Evolutionary conservation across 148 eudicot genomes (phyloP).

Genomic region (Heliamphora exappendiculata): DNA sequence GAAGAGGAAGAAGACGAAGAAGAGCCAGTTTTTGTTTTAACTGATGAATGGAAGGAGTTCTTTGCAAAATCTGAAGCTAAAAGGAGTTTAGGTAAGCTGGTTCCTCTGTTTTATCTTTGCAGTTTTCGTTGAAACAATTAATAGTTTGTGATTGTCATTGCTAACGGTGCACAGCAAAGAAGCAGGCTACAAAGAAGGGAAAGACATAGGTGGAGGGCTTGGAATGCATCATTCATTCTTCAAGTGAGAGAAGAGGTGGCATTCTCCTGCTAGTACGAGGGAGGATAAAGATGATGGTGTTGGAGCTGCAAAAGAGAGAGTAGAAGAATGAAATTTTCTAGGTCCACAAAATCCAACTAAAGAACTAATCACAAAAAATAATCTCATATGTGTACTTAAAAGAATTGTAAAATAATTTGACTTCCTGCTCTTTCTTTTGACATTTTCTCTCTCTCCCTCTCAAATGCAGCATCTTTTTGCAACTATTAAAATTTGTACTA

Average conservation of each 20-base stretch:
- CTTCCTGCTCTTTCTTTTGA: too few species aligned
- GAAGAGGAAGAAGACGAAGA: conserved; percentile 50
- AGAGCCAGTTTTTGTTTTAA: conserved; percentile 60
- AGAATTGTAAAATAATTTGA: too few species aligned
- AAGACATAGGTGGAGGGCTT: conserved; percentile 9
- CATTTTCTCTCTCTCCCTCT: too few species aligned
- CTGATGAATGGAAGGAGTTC: conserved; percentile 89
- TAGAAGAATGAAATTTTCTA: neutral
- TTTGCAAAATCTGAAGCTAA: conserved; percentile 84
- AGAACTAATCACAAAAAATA: too few species aligned
- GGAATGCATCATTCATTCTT: conserved; percentile 2
- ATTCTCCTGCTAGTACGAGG: neutral
- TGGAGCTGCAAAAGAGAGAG: neutral
- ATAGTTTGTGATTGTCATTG: neutral
- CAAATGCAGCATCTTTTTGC: too few species aligned
- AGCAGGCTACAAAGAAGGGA: conserved; percentile 45
- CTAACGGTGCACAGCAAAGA: conserved; percentile 33
- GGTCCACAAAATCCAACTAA: neutral
- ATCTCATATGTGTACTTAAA: too few species aligned
- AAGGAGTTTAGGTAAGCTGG: conserved; percentile 44
- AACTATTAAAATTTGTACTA: too few species aligned
- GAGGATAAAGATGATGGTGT: neutral
- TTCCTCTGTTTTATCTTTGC: neutral
- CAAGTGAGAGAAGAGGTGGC: neutral
- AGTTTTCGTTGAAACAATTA: neutral